phyloP scores from a whole-genome alignment of 352 stramenopile genomes.

The Albugo candida region DNA sequence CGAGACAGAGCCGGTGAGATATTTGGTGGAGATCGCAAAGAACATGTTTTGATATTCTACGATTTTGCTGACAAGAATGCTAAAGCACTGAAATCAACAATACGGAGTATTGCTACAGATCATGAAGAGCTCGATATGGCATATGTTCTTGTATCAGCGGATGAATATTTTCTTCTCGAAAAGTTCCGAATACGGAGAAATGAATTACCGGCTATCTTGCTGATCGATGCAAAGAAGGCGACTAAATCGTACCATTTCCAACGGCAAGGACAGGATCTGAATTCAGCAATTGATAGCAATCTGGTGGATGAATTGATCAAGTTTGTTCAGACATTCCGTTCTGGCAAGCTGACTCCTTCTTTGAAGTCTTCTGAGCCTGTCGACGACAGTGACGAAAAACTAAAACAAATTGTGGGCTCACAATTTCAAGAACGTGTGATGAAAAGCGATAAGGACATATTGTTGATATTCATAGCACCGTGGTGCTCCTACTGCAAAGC shows the following conservation, averaged over 20 bases:
- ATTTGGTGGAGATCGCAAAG: conserved; percentile 71
- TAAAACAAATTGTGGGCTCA: conserved; percentile 87
- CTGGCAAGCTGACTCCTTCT: conserved; percentile 64
- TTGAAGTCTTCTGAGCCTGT: conserved; percentile 85
- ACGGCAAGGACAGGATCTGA: conserved; percentile 50
- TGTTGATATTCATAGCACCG: conserved; percentile 60
- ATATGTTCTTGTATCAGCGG: conserved; percentile 74
- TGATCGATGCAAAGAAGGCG: conserved; percentile 79
- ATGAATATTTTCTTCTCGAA: conserved; percentile 80
- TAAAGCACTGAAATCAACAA: conserved; percentile 67
- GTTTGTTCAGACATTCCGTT: conserved; percentile 75
- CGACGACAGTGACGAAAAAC: conserved; percentile 73
- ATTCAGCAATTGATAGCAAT: conserved; percentile 32
- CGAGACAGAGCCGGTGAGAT: conserved; percentile 82
- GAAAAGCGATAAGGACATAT: conserved; percentile 73
- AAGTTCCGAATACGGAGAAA: conserved; percentile 83
- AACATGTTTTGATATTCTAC: conserved; percentile 78
- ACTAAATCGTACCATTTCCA: conserved; percentile 88
- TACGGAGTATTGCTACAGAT: no score
- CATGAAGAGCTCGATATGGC: conserved; percentile 15
- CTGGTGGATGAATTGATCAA: conserved; percentile 31
- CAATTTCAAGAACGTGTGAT: conserved; percentile 81
- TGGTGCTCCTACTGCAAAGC: conserved; percentile 70
- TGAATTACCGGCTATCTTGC: conserved; percentile 67
- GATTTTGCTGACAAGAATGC: conserved; percentile 35